Evolutionary conservation across 2,329 filamentous ascomycete genomes (phyloP), one percentile per base, ranked within the genome.

Genomic region (Claviceps quebecensis): DNA sequence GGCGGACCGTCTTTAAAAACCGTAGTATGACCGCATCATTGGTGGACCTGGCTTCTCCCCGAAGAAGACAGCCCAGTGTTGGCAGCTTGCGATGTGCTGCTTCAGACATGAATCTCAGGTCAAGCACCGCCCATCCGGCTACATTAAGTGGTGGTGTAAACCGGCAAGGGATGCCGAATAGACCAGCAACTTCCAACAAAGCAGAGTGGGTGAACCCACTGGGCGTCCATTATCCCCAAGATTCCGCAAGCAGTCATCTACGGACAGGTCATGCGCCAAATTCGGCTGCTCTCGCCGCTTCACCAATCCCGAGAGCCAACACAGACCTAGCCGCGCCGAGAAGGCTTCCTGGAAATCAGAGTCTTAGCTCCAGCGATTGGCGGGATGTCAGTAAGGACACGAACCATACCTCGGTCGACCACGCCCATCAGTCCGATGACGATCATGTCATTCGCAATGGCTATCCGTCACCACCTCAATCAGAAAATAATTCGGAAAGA

Each of bases 171-270:
- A 54, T 51, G 9, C 55, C 56, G 7, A 57, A 50, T 6, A 53
- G 55, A 37, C 58, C 62, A 5, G 51, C 53, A 6, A 65, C 41
- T 5, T 49, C 65, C 4, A 65, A 60, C 23, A 66, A 63, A 45
- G 69, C 67, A 51, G 64, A 67, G 4, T 72, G 70, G 65, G 65
- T 72, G 6, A 73, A 72, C 53, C 71, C 74, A 0, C 64, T 76
- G n/a, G 70, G 75, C 13, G 66, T 73, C 36, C 69, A 74, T 52
- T 72, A 72, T 53, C 56, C 57, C 48, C 68, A 58, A 53, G 62
- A 57, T 48, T 57, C 46, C 45, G 58, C 48, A 54, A 60, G 57
- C 19, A 45, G n/a, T 17, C 40, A 41, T 17, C 39, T 45, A 5
- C 37, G 14, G 19, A 52, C 52, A 38, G 26, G 49, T 37, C n/a